Percentiles rank a stretch among this genome's conserved stretches.
phyloP scores from a whole-genome alignment of 2,329 filamentous ascomycete species.

The Graphilbum fragrans region DNA sequence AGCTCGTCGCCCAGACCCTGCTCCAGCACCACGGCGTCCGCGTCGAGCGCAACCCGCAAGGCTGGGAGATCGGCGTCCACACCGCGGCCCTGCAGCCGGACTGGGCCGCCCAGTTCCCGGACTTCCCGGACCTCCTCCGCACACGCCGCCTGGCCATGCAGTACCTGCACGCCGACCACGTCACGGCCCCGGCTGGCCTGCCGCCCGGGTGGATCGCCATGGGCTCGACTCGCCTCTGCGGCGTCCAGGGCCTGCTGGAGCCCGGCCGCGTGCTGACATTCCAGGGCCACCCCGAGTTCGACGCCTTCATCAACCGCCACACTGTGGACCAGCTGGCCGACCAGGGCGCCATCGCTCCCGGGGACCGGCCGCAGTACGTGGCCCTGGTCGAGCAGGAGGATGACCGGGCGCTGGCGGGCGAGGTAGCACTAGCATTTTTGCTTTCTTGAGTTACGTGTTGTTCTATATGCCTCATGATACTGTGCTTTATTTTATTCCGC shows the following conservation, averaged over 20 bases:
- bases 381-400: neutral
- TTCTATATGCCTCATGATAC: too few relatives aligned
- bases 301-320: neutral
- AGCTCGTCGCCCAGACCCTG: too few relatives aligned
- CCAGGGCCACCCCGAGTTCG: constrained; percentile 77
- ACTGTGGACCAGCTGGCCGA: neutral
- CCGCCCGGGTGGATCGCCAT: constrained; percentile 29
- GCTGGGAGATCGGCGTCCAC: neutral
- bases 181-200: neutral
- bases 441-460: too few relatives aligned
- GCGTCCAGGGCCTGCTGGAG: constrained; percentile 65
- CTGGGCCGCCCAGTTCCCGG: neutral
- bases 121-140: neutral
- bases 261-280: constrained; percentile 57
- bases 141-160: neutral
- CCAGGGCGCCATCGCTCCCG: neutral
- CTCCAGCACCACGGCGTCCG: too few relatives aligned
- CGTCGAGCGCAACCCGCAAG: neutral
- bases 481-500: too few relatives aligned
- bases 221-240: constrained; percentile 52
- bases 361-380: neutral
- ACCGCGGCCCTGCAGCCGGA: neutral
- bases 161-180: neutral
- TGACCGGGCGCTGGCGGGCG: neutral
- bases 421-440: too few relatives aligned